Evolutionary conservation across 129 eudicot species (phyloP), one percentile per base, ranked within the genome.

Genomic region (Chrysanthemum lavandulifolium): DNA sequence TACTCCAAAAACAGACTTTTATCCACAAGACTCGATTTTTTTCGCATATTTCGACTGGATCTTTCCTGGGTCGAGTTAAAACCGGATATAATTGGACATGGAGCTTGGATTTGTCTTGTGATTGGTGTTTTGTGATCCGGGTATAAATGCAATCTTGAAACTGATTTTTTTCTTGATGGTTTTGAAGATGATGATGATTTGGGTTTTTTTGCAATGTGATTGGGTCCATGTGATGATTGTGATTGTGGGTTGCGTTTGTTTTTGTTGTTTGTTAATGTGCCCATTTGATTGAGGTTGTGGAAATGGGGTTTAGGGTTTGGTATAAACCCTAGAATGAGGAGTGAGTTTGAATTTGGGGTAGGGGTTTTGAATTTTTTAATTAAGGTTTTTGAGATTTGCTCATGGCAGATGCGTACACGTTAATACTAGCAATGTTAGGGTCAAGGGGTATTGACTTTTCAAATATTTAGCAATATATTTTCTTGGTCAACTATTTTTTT

Each of bases 51-150:
- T 49, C 62, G 70, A 43, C 51, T 5, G 9, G 9, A 25, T 27
- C 68, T 76, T 51, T 13, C 74, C 40, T 49, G 31, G 47, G 16
- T 73, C 16, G 62, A 58, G 13, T 31, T 12, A 62, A 54, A 75
- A 68, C 82, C 81, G 48, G 68, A 81, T 6, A 33, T 11, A 55
- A 60, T n/a, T 56, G 85, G 74, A 53, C 78, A 74, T 52, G 91
- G 96, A 68, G 94, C 96, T 64, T 87, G 91, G 69, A 87, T 67
- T 69, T 71, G 81, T 60, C 96, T 81, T 6, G 0, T 3, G 25
- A 87, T 48, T 43, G 75, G 81, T 21, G 53, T 6, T 57, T 5
- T 36, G 43, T 36, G 43, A 36, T 36, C 11, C 74, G 73, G 6
- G 89, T 91, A 68, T 87, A 85, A 40, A 10, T 52, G 10, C 62